A percentile compares a stretch with the other conserved stretches of the same genome.
These are phyloP conservation scores for Mucor lusitanicus DNA, from an alignment of 371 early-diverging fungal genomes.

Conservation along the genomic window DNA sequence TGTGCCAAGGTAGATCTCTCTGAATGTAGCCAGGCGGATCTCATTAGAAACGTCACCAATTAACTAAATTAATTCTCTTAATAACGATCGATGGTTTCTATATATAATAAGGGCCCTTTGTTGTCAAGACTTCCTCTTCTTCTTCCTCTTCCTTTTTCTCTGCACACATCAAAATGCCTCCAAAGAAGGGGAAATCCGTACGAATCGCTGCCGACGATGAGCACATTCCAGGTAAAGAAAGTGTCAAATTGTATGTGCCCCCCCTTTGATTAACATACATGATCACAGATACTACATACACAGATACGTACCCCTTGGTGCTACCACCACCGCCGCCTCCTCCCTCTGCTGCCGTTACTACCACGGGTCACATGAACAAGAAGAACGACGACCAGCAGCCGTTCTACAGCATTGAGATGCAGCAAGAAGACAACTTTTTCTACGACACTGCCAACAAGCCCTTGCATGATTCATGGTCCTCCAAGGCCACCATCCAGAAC, in stretches of 20 bases:
- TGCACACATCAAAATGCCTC: neutral
- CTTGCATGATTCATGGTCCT: constrained; percentile 14
- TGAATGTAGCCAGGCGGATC: neutral
- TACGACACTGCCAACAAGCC: constrained; percentile 7
- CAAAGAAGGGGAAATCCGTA: constrained; percentile 19
- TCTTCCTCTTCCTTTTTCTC: neutral
- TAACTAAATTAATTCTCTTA: constrained; percentile 1
- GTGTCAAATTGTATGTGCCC: neutral
- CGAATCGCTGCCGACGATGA: constrained; percentile 18
- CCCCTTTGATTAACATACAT: neutral
- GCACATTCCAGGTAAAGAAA: constrained; percentile 7
- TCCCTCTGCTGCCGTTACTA: constrained; percentile 6
- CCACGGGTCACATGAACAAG: constrained; percentile 2
- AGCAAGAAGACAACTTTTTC: constrained; percentile 25
- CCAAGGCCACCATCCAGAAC: constrained; percentile 10
- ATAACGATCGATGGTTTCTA: neutral
- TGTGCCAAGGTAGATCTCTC: constrained; percentile 1
- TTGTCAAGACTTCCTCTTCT: neutral
- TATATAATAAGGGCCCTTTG: neutral
- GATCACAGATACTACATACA: neutral
- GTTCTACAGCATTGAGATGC: constrained; percentile 30
- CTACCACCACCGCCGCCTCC: constrained; percentile 6
- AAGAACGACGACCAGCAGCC: constrained; percentile 12
- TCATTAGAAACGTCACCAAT: constrained; percentile 6
- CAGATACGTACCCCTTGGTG: constrained; percentile 6